Evolutionary conservation across 2,329 filamentous ascomycete species (phyloP), one percentile per base, ranked within the genome.

Genomic region (Coniochaeta ligniaria): DNA sequence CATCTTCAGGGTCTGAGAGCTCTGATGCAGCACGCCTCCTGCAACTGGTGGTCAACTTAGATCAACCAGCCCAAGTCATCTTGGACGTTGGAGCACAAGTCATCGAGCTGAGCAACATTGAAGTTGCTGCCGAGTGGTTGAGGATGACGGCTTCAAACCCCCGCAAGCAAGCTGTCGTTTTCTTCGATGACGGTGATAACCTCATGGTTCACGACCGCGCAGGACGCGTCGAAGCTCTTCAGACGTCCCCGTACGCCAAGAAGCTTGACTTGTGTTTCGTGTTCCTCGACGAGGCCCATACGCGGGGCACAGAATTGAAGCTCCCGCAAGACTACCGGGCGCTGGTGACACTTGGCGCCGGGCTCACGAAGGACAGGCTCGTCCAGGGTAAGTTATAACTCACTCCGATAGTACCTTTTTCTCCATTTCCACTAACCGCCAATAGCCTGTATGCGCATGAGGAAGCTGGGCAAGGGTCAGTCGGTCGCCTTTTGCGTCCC

Each of bases 41-140:
- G 0, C 35, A 70, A 0, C 68, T 77, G 4, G 73, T 88, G 0
- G 68, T 73, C 0, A 54, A 54, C 0, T 70, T 82, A 52, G 50
- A 74, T 0, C 72, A 74, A 0, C 68, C 72, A 0, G 75, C 82
- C 0, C 77, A 80, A 0, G 87, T 92, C 0, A 80, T 92, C 1
- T 75, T 92, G 0, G 88, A 92, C 63, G 87, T 89, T 0, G 89
- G 89, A 0, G 88, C 89, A 0, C 84, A 88, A 57, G 82, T 92
- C 6, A 69, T 92, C 0, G 88, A 92, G 33, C 71, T 87, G 0
- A 76, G 73, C 17, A 91, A 91, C 63, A 2, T 72, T 0, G 71
- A 80, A 2, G 75, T 90, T 3, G 83, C 84, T 0, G 63, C 65
- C 8, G 60, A 65, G 1, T 90, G 86, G 86, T 67, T 91, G 0